phyloP scores from a whole-genome alignment of 257 asterid species.

The Jaltomata sinuosa region DNA sequence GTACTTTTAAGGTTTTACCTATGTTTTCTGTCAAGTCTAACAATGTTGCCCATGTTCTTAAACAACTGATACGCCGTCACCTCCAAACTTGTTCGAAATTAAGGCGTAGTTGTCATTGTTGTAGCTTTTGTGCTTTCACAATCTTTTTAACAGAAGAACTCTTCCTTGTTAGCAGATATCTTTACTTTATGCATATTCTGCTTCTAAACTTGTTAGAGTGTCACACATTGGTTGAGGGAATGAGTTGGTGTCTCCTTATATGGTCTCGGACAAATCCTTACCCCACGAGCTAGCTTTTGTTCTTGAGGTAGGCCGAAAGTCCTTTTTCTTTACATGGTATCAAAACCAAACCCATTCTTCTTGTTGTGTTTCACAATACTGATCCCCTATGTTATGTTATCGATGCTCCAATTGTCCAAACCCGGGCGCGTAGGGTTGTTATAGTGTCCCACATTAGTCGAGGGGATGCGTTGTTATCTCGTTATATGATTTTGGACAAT shows the following conservation, averaged over 20 bases:
- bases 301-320: neutral
- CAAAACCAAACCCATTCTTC: neutral
- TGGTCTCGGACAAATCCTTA: neutral
- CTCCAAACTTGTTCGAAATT: neutral
- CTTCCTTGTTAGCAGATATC: neutral
- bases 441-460: neutral
- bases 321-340: neutral
- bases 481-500: neutral
- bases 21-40: neutral
- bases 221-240: neutral
- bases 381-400: neutral
- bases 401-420: neutral
- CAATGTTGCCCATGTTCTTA: neutral
- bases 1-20: conserved; percentile 11
- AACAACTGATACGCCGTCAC: neutral
- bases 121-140: neutral
- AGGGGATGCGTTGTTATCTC: neutral
- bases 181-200: neutral
- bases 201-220: neutral
- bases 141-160: neutral
- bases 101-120: neutral
- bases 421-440: neutral
- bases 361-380: neutral
- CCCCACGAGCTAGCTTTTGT: neutral
- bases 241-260: neutral